Evolutionary conservation across 768 basidiomycete species (phyloP).

Genomic region (Tubosaeta sp.): DNA sequence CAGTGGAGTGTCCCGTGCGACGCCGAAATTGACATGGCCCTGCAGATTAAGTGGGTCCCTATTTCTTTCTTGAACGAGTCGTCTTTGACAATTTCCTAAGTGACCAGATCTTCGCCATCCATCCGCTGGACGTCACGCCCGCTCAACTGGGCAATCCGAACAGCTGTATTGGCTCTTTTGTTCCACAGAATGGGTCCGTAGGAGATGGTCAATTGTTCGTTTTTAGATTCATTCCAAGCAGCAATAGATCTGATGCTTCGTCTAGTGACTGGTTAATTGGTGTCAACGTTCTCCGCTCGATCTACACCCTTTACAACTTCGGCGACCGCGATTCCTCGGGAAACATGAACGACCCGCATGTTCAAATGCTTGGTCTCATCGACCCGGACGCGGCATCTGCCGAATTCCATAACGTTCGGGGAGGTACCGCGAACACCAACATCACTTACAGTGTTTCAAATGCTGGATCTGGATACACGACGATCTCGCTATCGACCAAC

Average conservation of each 20-base stretch:
- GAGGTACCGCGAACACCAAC: slow-evolving; percentile 58
- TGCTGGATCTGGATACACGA: slow-evolving; percentile 40
- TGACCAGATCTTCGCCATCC: slow-evolving; percentile 69
- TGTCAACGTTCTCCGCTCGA: slow-evolving; percentile 76
- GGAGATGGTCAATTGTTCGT: slow-evolving; percentile 65
- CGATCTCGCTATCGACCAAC: slow-evolving; percentile 55
- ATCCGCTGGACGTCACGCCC: slow-evolving; percentile 73
- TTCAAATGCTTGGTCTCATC: slow-evolving; percentile 67
- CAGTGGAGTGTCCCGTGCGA: slow-evolving; percentile 76
- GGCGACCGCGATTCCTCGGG: slow-evolving; percentile 68
- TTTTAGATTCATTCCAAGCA: not conserved
- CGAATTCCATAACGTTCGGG: slow-evolving; percentile 67
- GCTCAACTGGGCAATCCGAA: slow-evolving; percentile 39
- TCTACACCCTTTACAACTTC: slow-evolving; percentile 82
- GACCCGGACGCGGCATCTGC: slow-evolving; percentile 65
- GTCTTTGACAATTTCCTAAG: slow-evolving; percentile 36
- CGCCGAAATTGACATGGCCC: slow-evolving; percentile 70
- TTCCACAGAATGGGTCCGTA: slow-evolving; percentile 58
- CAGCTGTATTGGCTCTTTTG: slow-evolving; percentile 70
- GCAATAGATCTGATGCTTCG: slow-evolving; percentile 5
- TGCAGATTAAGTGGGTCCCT: slow-evolving; percentile 65
- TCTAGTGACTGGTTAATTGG: slow-evolving; percentile 78
- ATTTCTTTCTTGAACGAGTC: slow-evolving; percentile 1
- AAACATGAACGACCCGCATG: slow-evolving; percentile 70
- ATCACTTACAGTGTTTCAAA: slow-evolving; percentile 59